Conservation (phyloP, 2,329 filamentous ascomycete genomes). For the Fusarium ramigenum region DNA sequence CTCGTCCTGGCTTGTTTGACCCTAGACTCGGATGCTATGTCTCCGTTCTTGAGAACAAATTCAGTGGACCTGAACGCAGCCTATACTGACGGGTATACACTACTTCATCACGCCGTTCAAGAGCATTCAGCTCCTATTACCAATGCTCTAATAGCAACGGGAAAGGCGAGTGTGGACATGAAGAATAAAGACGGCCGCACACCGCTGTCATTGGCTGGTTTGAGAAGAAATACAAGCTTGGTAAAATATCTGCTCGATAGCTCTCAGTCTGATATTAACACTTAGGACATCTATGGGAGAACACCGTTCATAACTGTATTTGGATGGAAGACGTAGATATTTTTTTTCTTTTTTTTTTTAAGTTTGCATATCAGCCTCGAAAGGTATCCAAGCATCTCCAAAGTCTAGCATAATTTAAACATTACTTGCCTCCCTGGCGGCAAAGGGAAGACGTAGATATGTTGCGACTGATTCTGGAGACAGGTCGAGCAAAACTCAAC, state of each 20-base stretch:
- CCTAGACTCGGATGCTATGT: not conserved
- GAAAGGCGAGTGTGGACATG: not conserved
- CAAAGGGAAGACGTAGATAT: accelerated
- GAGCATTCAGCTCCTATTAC: not conserved
- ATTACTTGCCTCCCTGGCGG: too few relatives aligned
- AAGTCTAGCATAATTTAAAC: too few relatives aligned
- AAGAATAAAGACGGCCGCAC: not conserved
- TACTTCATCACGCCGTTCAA: not conserved
- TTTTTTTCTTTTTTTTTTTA: too few relatives aligned
- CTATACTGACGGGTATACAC: not conserved
- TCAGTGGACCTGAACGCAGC: not conserved
- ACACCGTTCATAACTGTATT: not conserved
- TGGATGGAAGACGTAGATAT: not conserved
- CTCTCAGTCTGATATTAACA: accelerated
- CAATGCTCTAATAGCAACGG: not conserved
- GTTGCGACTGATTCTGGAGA: not conserved
- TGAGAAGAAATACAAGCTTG: not conserved
- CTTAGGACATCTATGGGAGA: not conserved
- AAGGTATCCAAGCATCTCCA: too few relatives aligned
- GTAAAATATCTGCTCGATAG: not conserved
- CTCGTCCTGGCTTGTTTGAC: not conserved
- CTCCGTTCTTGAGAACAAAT: not conserved
- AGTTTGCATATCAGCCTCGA: too few relatives aligned
- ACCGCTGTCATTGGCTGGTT: not conserved
- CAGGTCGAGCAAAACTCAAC: not conserved